A percentile compares a stretch with the other conserved stretches of the same genome.
Conservation (phyloP, 2,329 filamentous ascomycete species). For the Colletotrichum siamense region DNA sequence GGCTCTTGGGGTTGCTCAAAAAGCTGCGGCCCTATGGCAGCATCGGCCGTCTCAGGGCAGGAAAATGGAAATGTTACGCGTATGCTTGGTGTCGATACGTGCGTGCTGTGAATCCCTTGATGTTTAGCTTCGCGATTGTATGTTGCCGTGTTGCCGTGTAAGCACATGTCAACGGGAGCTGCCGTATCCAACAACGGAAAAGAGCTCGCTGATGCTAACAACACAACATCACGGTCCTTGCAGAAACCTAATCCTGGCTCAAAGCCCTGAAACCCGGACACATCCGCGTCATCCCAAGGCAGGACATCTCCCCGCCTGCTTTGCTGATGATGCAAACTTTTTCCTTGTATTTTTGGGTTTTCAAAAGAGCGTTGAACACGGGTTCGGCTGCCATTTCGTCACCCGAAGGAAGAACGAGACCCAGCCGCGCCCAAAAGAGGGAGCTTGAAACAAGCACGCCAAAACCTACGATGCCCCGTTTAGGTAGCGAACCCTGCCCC, state of each 20-base stretch:
- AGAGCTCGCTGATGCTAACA: neutral
- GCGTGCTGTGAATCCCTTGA: neutral
- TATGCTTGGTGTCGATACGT: neutral
- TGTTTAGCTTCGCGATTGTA: neutral
- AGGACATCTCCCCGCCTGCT: neutral
- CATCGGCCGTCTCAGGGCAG: constrained; percentile 16
- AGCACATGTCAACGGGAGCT: neutral
- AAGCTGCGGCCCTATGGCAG: constrained; percentile 5
- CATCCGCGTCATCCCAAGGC: neutral
- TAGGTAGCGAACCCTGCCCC: neutral
- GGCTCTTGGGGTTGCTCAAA: neutral
- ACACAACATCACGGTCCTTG: neutral
- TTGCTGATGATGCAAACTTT: neutral
- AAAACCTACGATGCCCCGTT: neutral
- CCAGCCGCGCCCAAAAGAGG: neutral
- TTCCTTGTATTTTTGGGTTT: neutral
- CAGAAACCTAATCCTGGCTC: neutral
- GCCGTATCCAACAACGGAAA: neutral
- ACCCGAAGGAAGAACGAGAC: neutral
- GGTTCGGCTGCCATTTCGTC: neutral
- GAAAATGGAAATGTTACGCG: constrained; percentile 24
- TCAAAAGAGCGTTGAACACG: neutral
- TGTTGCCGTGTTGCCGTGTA: neutral
- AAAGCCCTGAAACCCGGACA: neutral
- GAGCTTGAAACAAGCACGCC: neutral